Evolutionary conservation across 257 asterid species (phyloP), one percentile per base, ranked within the genome.

Genomic region (Prunella vulgaris): DNA sequence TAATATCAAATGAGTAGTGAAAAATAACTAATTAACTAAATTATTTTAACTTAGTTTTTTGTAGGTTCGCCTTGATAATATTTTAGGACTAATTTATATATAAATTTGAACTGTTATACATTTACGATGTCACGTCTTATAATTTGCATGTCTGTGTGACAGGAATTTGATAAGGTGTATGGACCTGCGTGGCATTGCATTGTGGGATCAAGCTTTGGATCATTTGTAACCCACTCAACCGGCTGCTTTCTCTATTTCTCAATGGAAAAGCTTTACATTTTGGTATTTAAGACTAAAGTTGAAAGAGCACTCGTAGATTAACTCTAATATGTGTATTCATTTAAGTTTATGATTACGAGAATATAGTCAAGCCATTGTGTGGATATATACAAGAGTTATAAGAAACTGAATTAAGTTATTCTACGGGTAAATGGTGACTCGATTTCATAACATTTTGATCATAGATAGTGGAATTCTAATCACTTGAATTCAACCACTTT

Each of bases 141-240:
- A 10, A 40, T 10, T 40, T 40, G 13, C 6, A 32, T 60, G 22
- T 58, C 22, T 21, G 53, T 60, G 61, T 67, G 46, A 30, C 60
- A 89, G 96, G 96, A 89, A 64, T 86, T 89, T 68, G 96, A 89
- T 63, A 85, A 82, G 78, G 84, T 82, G 28, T 87, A 86, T 69
- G 94, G 96, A 69, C 86, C 92, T 53, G 87, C 96, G 53, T 89
- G 94, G 96, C 96, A 86, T 71, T 89, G 96, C 73, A 85, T 89
- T 0, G 96, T 86, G 65, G 96, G 96, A 63, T 82, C 92, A 20
- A 85, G 90, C 74, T 89, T 89, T 57, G 96, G 96, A 14, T 86
- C 96, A 65, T 89, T 78, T 56, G 96, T 89, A 9, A 89, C 96
- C 5, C 94, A 86, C 27, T 72, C 96, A 28, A 86, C 90, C 0